A percentile compares a stretch with the other conserved stretches of the same genome.
Conservation (phyloP, 768 basidiomycete genomes). For the Termitomyces titanicus region DNA sequence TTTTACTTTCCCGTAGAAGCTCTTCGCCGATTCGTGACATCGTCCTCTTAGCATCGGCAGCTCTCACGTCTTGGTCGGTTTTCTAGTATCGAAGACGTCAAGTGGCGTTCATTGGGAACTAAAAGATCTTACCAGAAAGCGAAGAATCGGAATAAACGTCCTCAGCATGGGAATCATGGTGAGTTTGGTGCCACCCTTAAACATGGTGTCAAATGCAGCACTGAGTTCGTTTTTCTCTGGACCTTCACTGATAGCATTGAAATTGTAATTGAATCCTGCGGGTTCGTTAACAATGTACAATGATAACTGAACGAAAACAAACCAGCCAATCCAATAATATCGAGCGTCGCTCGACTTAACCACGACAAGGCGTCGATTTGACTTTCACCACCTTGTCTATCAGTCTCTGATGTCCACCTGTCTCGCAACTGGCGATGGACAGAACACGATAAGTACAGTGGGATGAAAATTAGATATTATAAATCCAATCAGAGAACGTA, state of each 20-base stretch:
- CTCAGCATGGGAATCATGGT: constrained; percentile 16
- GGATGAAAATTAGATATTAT: constrained; percentile 23
- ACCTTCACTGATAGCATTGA: constrained; percentile 19
- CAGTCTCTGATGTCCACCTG: constrained; percentile 35
- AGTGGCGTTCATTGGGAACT: background rate
- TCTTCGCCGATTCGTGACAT: constrained; percentile 41
- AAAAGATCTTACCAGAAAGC: constrained; percentile 26
- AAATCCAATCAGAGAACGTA: constrained; percentile 12
- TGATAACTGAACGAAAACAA: constrained; percentile 24
- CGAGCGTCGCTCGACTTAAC: constrained; percentile 67
- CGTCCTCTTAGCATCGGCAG: constrained; percentile 22
- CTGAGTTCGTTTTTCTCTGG: constrained; percentile 39
- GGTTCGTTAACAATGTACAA: constrained; percentile 24
- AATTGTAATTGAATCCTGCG: constrained; percentile 26
- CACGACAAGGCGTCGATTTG: constrained; percentile 60
- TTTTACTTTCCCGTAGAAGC: constrained; percentile 40
- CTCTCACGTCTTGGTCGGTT: constrained; percentile 11
- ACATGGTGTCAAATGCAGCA: constrained; percentile 42
- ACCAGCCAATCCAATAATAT: constrained; percentile 73
- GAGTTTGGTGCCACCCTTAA: constrained; percentile 31
- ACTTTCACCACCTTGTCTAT: constrained; percentile 20
- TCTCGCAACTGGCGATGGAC: constrained; percentile 42
- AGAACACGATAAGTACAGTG: background rate
- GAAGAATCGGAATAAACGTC: constrained; percentile 27
- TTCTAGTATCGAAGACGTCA: constrained; percentile 3